phyloP scores from a whole-genome alignment of 169 alveolate genomes.

The Theileria luwenshuni region DNA sequence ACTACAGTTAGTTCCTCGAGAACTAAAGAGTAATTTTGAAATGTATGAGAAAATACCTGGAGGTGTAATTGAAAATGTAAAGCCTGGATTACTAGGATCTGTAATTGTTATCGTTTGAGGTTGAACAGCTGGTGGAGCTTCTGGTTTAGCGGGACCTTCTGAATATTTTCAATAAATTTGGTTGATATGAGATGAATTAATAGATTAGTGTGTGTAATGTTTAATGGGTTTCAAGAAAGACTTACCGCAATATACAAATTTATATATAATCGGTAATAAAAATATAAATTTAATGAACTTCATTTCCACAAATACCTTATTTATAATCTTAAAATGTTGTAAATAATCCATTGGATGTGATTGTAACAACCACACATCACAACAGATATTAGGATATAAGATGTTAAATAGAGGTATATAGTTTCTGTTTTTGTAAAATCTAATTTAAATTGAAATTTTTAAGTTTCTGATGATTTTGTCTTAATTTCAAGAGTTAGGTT shows the following conservation, averaged over 20 bases:
- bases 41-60: conserved; percentile 25
- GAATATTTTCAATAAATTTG: too few species aligned
- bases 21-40: conserved; percentile 8
- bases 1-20: conserved; percentile 55
- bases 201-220: too few species aligned
- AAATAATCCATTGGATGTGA: background rate
- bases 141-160: too few species aligned
- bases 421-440: background rate
- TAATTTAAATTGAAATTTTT: conserved; percentile 6
- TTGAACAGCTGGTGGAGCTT: too few species aligned
- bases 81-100: background rate
- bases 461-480: conserved; percentile 14
- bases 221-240: too few species aligned
- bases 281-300: background rate
- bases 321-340: background rate
- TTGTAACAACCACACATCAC: conserved; percentile 3
- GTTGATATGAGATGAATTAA: too few species aligned
- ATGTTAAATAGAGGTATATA: background rate
- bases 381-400: background rate
- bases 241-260: too few species aligned
- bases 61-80: background rate
- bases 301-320: background rate
- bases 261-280: background rate
- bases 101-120: background rate
- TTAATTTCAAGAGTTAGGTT: conserved; percentile 59